Evolutionary conservation across 148 eudicot genomes (phyloP), one percentile per base, ranked within the genome.

Genomic region (Limonium bicolor): DNA sequence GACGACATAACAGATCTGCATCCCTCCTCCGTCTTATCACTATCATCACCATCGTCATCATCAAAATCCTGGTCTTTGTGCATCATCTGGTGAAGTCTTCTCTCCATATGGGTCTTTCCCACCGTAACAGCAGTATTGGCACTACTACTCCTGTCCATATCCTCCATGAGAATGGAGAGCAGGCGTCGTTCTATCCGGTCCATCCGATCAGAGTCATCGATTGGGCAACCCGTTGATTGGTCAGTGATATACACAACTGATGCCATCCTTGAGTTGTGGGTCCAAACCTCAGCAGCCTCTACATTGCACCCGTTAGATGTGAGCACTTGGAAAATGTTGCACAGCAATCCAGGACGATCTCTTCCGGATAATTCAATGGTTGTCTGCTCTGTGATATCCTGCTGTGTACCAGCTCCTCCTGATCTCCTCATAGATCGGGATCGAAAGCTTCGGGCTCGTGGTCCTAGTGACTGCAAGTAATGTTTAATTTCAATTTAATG

Each of bases 51-150:
- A 20, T 18, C 36, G 24, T 29, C 13, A 7, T 7, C 41, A 60
- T 86, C 96, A 36, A 73, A 87, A 42, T 87, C 94, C 10, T 94
- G 77, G 59, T 82, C 96, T 36, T 82, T 86, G 51, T 82, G 79
- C 94, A 87, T 79, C 73, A 87, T 67, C 57, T 87, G 96, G 56
- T 87, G 96, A 45, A 87, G 51, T 74, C 96, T 76, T 56, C 96
- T 73, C 51, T 78, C 65, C 4, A 72, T 76, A 45, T 87, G 94
- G 17, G 86, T 79, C 0, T 67, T 61, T 6, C 80, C 96, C 18
- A 73, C 65, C 16, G 77, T 79, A 26, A 83, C 86, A 9, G 68
- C 71, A 3, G 94, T 79, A 32, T 82, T 82, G 20, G 88, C 86
- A 50, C 70, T 74, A 50, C 70, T 74, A 37, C 64, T 63, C 61